These are phyloP conservation scores for Sphagnum contortum DNA, from an alignment of 225 moss, liverwort and hornwort genomes.

Conservation along the genomic window DNA sequence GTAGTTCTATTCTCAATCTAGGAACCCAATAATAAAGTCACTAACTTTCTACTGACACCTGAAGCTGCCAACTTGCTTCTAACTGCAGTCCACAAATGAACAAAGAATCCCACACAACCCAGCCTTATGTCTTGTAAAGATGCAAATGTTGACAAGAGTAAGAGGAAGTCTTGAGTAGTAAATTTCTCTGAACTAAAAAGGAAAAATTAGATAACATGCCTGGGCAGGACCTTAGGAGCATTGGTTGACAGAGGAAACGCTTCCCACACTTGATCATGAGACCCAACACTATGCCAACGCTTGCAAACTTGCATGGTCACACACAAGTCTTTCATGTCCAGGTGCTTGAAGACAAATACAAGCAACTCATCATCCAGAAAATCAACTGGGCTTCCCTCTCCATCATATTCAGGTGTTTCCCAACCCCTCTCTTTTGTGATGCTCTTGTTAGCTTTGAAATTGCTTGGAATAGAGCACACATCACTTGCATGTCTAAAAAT, in stretches of 20 bases:
- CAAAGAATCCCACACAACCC: too few relatives aligned
- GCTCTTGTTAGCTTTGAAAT: conserved; percentile 7
- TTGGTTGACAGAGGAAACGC: conserved; percentile 31
- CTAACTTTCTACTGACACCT: too few relatives aligned
- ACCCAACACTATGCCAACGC: conserved; percentile 40
- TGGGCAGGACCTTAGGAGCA: conserved; percentile 29
- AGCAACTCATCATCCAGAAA: conserved; percentile 44
- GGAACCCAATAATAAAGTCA: too few relatives aligned
- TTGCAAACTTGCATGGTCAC: conserved; percentile 37
- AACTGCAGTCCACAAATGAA: too few relatives aligned
- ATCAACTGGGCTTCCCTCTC: conserved; percentile 29
- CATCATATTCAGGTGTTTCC: conserved; percentile 7
- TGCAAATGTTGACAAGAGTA: too few relatives aligned
- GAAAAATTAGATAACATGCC: conserved; percentile 10
- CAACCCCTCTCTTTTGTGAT: conserved; percentile 5
- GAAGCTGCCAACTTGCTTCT: too few relatives aligned
- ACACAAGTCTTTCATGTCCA: conserved; percentile 37
- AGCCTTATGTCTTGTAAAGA: too few relatives aligned
- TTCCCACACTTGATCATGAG: conserved; percentile 47
- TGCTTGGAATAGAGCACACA: conserved; percentile 3
- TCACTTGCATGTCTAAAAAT: conserved; percentile 14
- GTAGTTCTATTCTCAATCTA: too few relatives aligned
- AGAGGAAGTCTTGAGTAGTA: too few relatives aligned
- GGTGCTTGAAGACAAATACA: conserved; percentile 26
- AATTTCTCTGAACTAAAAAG: too few relatives aligned